Evolutionary conservation across 352 stramenopile species (phyloP), one percentile per base, ranked within the genome.

Genomic region (Achlya hypogyna): DNA sequence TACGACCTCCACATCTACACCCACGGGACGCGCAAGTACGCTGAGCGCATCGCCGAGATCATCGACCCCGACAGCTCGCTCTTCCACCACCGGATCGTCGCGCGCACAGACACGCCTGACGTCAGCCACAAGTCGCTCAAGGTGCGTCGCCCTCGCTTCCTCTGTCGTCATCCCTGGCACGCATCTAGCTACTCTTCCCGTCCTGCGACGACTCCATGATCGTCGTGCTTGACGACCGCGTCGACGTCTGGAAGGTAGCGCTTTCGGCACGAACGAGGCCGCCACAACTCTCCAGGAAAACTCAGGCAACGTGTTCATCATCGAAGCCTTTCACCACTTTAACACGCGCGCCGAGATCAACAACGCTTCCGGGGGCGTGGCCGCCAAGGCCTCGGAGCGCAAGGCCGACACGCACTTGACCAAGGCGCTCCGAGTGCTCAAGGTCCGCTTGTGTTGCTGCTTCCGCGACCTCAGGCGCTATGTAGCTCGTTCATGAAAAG

Each of bases 1-100:
- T 98, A 98, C 74, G 91, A 98, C 74, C 62, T 98, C 22, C 95
- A 94, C 42, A 95, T 98, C 31, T 98, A 98, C 79, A 98, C 95
- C 25, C 93, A 97, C 42, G 95, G 93, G 59, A 98, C 93, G 23
- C 78, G 93, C 22, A 72, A 91, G 43, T 98, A 98, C 75, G 95
- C 95, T 0, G 91, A 98, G 72, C 77, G 96, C 67, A 96, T 98
- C 65, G 87, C 91, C 27, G 85, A 94, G 35, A 91, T 98, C 64
- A 93, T 98, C 51, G 88, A 96, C 54, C 84, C 86, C 5, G 72
- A 88, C 18, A 78, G 79, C 66, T 78, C 65, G 14, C 85, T 90
- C 62, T 96, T 96, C 70, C 85, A 87, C 63, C 81, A 91, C 51
- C 86, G 88, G 51, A 94, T 96, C 56, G 82, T 96, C 25, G 81